Percentiles rank a stretch among this genome's conserved stretches.
phyloP scores from a whole-genome alignment of 371 early-diverging fungal genomes.

The Zancudomyces culisetae region DNA sequence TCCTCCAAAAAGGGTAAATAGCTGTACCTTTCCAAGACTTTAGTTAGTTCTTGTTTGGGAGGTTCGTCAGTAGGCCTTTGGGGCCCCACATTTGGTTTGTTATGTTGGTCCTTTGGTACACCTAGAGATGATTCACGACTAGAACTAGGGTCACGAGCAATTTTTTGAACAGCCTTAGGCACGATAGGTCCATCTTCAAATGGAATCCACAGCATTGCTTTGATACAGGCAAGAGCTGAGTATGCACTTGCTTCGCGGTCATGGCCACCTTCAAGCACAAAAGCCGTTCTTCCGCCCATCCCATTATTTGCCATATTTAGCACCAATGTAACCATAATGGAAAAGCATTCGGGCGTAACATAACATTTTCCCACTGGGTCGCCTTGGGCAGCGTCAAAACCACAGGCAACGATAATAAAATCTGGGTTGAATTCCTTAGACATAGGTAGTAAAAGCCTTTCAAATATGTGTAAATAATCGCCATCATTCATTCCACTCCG shows the following conservation, averaged over 20 bases:
- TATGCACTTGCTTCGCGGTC: conserved; percentile 48
- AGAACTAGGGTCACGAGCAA: neutral
- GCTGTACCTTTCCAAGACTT: neutral
- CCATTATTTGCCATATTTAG: conserved; percentile 30
- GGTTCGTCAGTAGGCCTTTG: too few relatives aligned
- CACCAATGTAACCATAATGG: conserved; percentile 67
- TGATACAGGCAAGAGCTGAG: conserved; percentile 55
- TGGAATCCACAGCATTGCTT: conserved; percentile 31
- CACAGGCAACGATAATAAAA: conserved; percentile 67
- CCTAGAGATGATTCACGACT: neutral
- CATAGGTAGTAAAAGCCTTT: conserved; percentile 58
- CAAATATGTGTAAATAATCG: conserved; percentile 71
- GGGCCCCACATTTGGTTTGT: too few relatives aligned
- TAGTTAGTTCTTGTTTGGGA: neutral
- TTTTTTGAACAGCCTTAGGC: conserved; percentile 4
- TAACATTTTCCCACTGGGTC: conserved; percentile 72
- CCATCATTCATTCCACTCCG: conserved; percentile 56
- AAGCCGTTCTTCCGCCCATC: conserved; percentile 39
- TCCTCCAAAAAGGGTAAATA: neutral
- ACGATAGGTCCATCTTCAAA: conserved; percentile 16
- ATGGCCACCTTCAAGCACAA: conserved; percentile 76
- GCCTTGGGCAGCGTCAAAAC: conserved; percentile 76
- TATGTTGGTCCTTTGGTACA: too few relatives aligned
- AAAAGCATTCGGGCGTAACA: conserved; percentile 66
- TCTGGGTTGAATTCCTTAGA: conserved; percentile 65